A percentile compares a stretch with the other conserved stretches of the same genome.
phyloP scores from a whole-genome alignment of 73 alveolate species.

The Uronychia setigera region DNA sequence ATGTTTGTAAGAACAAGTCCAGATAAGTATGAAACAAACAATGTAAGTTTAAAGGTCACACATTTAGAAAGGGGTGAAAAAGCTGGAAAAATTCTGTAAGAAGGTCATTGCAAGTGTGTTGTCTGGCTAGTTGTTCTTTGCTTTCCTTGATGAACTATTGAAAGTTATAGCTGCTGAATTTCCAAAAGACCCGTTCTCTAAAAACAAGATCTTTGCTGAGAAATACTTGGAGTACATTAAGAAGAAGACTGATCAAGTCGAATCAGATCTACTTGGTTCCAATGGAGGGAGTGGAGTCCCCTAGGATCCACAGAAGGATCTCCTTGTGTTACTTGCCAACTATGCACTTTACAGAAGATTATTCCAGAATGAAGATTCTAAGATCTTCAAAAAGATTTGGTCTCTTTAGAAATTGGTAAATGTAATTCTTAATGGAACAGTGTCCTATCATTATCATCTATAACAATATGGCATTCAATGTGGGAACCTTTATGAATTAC shows the following conservation, averaged over 20 bases:
- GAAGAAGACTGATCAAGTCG: conserved; percentile 57
- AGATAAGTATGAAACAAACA: conserved; percentile 65
- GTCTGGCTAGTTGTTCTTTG: conserved; percentile 38
- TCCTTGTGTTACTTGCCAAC: conserved; percentile 70
- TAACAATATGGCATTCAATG: conserved; percentile 64
- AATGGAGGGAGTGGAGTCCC: conserved; percentile 23
- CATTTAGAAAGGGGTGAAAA: conserved; percentile 59
- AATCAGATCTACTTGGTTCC: conserved; percentile 51
- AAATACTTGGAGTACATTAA: conserved; percentile 68
- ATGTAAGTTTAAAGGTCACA: not conserved
- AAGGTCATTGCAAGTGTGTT: conserved; percentile 38
- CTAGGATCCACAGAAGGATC: conserved; percentile 68
- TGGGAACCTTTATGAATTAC: conserved; percentile 73
- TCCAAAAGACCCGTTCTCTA: conserved; percentile 40
- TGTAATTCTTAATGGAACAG: not conserved
- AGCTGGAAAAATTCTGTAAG: conserved; percentile 63
- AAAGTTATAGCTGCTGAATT: conserved; percentile 46
- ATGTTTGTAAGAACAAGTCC: conserved; percentile 72
- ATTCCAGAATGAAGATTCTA: conserved; percentile 69
- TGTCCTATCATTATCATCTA: conserved; percentile 80
- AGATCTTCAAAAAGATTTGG: conserved; percentile 83
- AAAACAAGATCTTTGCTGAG: conserved; percentile 75
- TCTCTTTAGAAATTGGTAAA: conserved; percentile 50
- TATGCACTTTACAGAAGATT: conserved; percentile 80
- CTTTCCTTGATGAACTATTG: conserved; percentile 34